These are phyloP conservation scores for Sclerotinia sclerotiorum DNA, from an alignment of 2,329 filamentous ascomycete species.

Conservation along the genomic window DNA sequence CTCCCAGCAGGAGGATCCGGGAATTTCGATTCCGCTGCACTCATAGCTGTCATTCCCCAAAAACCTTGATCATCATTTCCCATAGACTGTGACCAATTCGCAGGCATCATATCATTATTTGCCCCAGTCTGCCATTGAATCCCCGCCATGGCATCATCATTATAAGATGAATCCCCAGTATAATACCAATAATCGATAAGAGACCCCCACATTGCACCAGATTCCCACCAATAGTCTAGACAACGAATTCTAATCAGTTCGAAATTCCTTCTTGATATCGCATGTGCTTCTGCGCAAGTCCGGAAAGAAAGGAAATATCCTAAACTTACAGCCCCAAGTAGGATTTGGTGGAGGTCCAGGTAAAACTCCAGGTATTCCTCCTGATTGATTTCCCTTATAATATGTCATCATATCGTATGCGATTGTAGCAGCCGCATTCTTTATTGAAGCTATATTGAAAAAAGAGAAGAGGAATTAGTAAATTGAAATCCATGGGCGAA, in stretches of 20 bases:
- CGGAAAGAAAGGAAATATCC: slow-evolving; percentile 6
- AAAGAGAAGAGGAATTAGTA: slow-evolving; percentile 31
- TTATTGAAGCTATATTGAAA: slow-evolving; percentile 44
- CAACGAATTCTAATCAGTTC: background rate
- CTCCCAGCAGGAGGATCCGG: slow-evolving; percentile 62
- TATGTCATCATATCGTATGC: slow-evolving; percentile 43
- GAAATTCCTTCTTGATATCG: background rate
- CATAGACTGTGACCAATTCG: slow-evolving; percentile 44
- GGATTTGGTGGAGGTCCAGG: slow-evolving; percentile 46
- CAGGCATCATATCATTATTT: slow-evolving; percentile 58
- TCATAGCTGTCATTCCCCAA: slow-evolving; percentile 81
- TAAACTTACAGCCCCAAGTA: slow-evolving; percentile 37
- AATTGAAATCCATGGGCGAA: background rate
- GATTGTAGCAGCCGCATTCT: slow-evolving; percentile 37
- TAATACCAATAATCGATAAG: slow-evolving; percentile 64
- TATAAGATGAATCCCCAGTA: slow-evolving; percentile 59
- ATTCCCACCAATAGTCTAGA: slow-evolving; percentile 59
- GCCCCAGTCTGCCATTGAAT: slow-evolving; percentile 59
- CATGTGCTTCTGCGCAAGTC: slow-evolving; percentile 17
- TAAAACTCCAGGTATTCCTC: slow-evolving; percentile 51
- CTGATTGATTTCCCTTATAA: slow-evolving; percentile 45
- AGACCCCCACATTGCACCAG: slow-evolving; percentile 60
- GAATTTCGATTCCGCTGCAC: slow-evolving; percentile 74
- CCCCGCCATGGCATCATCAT: slow-evolving; percentile 53
- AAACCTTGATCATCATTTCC: slow-evolving; percentile 54